Percentiles rank a stretch among this genome's conserved stretches.
Conservation (phyloP, 228 moss, liverwort and hornwort genomes). For the Sphagnum fallax region DNA sequence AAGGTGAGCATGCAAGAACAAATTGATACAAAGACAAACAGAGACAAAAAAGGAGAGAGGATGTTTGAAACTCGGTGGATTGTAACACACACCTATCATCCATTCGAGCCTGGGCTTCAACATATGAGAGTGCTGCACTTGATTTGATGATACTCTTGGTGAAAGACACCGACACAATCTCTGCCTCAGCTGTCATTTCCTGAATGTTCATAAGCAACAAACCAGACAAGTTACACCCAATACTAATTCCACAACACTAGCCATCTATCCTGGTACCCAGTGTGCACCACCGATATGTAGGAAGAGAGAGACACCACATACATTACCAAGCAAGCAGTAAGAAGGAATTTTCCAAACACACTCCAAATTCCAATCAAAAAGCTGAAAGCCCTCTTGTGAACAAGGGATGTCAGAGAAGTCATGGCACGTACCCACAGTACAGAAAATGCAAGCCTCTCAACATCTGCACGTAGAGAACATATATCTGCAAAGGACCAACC, state of each 20-base stretch:
- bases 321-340: too few species aligned
- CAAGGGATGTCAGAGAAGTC: background rate
- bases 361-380: too few species aligned
- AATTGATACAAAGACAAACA: too few species aligned
- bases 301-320: too few species aligned
- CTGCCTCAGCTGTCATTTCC: conserved; percentile 88
- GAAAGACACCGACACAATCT: conserved; percentile 70
- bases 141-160: conserved; percentile 98
- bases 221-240: background rate
- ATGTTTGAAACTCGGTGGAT: background rate
- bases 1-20: background rate
- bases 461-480: conserved; percentile 93
- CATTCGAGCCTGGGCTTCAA: conserved; percentile 98
- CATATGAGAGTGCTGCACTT: conserved; percentile 84
- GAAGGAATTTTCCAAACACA: too few species aligned
- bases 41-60: background rate
- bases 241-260: background rate
- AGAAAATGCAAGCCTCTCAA: conserved; percentile 91
- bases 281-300: too few species aligned
- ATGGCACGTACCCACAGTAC: conserved; percentile 73
- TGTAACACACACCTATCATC: conserved; percentile 71
- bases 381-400: too few species aligned
- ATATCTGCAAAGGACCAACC: conserved; percentile 49
- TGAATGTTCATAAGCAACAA: conserved; percentile 12
- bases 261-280: background rate